Evolutionary conservation across 805 yeast genomes (phyloP), one percentile per base, ranked within the genome.

Genomic region (Saccharomycopsis babjevae): DNA sequence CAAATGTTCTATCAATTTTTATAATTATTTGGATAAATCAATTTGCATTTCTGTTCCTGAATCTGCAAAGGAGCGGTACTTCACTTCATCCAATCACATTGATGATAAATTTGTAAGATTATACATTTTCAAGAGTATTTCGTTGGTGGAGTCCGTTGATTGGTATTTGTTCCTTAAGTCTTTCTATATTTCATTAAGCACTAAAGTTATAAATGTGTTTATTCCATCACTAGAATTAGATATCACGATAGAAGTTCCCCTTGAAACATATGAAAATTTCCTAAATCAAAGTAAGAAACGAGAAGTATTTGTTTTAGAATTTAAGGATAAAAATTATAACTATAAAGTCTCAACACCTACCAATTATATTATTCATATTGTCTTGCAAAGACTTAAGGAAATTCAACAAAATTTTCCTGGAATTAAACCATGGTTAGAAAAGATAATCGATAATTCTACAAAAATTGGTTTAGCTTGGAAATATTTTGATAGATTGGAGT

Each of bases 401-500:
- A 34, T 61, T 46, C 56, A 57, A 39, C n/a, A 54, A 13, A 32
- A 56, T 13, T 50, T 57, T 32, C 52, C 72, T 1, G 74, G 72
- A 0, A 66, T 62, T 52, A 25, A 55, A 0, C 55, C 65, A 22
- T 46, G 74, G 65, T 71, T 69, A 56, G 59, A 66, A 5, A 57
- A 63, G 5, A 46, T 46, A 15, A 64, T 71, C 67, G 64, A 72
- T 16, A 66, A 63, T 39, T 71, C 70, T 18, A 68, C 70, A 16
- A 64, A 69, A 64, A 76, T 69, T 68, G 88, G 87, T 61, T 77
- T 79, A 68, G 85, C 80, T 66, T 84, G 85, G 77, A 83, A 83
- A 62, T 75, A 81, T 59, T 88, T 85, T 69, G 97, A 91, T 70
- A 74, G 92, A 54, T 68, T 91, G 7, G 94, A 89, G 66, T 86